Evolutionary conservation across 2,329 filamentous ascomycete species (phyloP), one percentile per base, ranked within the genome.

Genomic region (Ascosphaera acerosa): DNA sequence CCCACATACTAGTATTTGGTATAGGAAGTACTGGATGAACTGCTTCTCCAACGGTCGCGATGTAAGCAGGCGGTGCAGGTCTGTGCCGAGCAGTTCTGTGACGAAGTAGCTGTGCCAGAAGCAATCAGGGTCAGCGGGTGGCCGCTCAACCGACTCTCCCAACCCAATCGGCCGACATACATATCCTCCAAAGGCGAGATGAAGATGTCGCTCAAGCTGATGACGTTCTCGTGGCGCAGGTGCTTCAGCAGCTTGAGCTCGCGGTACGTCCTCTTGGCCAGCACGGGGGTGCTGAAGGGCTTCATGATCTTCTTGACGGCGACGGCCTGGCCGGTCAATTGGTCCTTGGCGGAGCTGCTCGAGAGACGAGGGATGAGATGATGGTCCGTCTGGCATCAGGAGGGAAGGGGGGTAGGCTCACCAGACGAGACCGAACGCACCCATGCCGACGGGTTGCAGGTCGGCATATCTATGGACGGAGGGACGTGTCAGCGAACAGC

Each of bases 261-360:
- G 48, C 87, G 73, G 54, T 97, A 97, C 41, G 87, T 97, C 50
- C 87, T 70, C 63, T 97, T 97, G 35, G 87, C 87, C 30, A 97
- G 64, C 35, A 97, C 87, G 1, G 87, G 82, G n/a, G 87, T 97
- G 64, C 82, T 92, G 58, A 97, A 97, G 6, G 87, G 87, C 63
- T 94, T 97, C 84, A 97, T 94, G 50, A 97, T 97, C 69, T 97
- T 97, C 68, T 97, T 97, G 51, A 97, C 82, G 36, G 87, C 87
- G 37, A 97, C 87, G 55, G 82, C 81, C 55, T 92, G 82, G 52
- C 69, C 77, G 36, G 87, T 94, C 55, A 97, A 80, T 61, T 94
- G 82, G 54, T 97, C 87, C 58, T 81, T 84, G 35, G 87, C 87
- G 40, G 87, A 94, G 58, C 84, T 94, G 51, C 43, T 38, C 23